Base-by-base conservation (phyloP, 495 filamentous ascomycete species). In the Symbiotaphrina buchneri region DNA sequence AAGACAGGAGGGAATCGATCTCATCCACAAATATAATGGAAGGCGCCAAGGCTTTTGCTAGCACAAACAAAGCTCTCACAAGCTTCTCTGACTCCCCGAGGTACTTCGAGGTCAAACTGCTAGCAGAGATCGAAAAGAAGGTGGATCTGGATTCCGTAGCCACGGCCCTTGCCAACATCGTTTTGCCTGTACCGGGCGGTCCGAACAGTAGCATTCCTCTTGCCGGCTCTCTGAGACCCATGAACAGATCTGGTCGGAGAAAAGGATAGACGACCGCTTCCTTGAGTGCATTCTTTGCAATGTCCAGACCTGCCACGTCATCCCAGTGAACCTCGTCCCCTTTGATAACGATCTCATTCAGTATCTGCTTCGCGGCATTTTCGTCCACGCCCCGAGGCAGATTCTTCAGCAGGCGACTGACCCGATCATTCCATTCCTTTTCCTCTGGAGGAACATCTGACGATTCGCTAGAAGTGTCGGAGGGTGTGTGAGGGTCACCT, bases 21-120 rank as follows among this genome's bases (percentile, higher is more conserved):
- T 99, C 87, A 43, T 99, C 87, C 4, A 99, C 84, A 40, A 99
- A 99, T 40, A 99, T 99, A 49, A 99, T 95, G 35, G 75, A 82
- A 0, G 87, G 87, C 0, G 87, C 85, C 18, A 95, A 66, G 11
- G 71, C 63, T 44, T 92, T 93, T 16, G 87, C 85, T 5, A 95
- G 59, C 0, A 69, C 69, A 44, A 99, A 99, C 11, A 95, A 62
- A 1, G 90, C 87, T 11, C 83, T 71, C 3, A 99, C 87, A 13
- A 95, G 72, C 54, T 95, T 95, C 51, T 95, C 87, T 15, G 76
- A 84, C 49, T 99, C 87, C 20, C 87, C 87, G 25, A 95, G 71
- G 55, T 82, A 97, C 59, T 97, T 97, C 30, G 75, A 84, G 3
- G 87, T 95, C 26, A 99, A 56, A 37, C 76, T 90, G 39, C 80